Percentiles rank a stretch among this genome's conserved stretches.
Evolutionary conservation across 768 basidiomycete species (phyloP).

Genomic region (Suillus weaverae): DNA sequence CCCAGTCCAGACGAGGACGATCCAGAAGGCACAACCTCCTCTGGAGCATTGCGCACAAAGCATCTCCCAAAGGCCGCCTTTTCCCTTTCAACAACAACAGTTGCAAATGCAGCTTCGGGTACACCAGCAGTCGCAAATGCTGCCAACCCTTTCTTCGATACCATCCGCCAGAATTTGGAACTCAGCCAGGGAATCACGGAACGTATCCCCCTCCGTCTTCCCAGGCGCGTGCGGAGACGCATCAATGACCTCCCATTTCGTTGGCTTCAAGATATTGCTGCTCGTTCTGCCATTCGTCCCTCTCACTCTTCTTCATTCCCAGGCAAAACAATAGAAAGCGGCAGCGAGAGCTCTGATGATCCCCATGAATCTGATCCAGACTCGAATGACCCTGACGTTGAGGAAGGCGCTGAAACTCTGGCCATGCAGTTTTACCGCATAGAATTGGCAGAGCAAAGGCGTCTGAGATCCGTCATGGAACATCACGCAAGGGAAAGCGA

Average conservation of each 20-base stretch:
- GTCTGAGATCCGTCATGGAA: constrained; percentile 89
- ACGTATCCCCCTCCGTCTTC: constrained; percentile 72
- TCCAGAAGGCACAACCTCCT: constrained; percentile 33
- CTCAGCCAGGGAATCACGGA: constrained; percentile 73
- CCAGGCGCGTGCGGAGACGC: constrained; percentile 49
- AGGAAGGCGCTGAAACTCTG: constrained; percentile 75
- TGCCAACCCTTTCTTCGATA: constrained; percentile 92
- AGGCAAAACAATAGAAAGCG: constrained; percentile 22
- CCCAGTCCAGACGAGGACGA: constrained; percentile 53
- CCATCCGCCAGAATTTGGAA: constrained; percentile 86
- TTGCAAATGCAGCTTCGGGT: constrained; percentile 19
- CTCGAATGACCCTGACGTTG: constrained; percentile 43
- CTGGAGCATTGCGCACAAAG: constrained; percentile 48
- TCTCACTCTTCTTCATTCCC: constrained; percentile 13
- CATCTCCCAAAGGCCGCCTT: constrained; percentile 68
- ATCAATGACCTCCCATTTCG: constrained; percentile 75
- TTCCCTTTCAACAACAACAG: constrained; percentile 46
- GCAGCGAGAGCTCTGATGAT: constrained; percentile 38
- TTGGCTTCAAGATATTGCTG: constrained; percentile 77
- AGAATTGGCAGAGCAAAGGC: constrained; percentile 86
- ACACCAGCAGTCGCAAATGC: constrained; percentile 29
- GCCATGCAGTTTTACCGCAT: constrained; percentile 94
- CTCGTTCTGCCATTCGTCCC: constrained; percentile 40
- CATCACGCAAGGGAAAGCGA: constrained; percentile 74
- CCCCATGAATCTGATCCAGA: constrained; percentile 32